Percentiles rank a stretch among this genome's conserved stretches.
Conservation (phyloP, 169 alveolate species). For the Eimeria necatrix region DNA sequence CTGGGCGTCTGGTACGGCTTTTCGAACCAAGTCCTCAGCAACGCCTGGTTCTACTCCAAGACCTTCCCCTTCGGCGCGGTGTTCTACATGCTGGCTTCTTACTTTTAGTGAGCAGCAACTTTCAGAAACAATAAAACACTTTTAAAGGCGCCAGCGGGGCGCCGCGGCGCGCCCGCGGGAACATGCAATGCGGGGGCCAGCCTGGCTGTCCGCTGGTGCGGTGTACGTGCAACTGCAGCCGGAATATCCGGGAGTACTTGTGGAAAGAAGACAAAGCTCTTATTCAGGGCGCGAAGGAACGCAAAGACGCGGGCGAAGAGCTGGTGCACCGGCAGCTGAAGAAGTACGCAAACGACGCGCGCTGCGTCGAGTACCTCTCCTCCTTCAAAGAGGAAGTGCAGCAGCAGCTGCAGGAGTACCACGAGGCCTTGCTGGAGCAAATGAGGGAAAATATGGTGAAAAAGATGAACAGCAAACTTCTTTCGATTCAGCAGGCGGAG, state of each 20-base stretch:
- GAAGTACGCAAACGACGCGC: conserved; percentile 83
- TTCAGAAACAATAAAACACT: conserved; percentile 25
- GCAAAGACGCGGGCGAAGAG: conserved; percentile 89
- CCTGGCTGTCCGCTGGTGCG: not conserved
- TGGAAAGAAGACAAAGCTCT: conserved; percentile 91
- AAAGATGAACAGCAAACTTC: conserved; percentile 73
- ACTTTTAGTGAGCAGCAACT: conserved; percentile 87
- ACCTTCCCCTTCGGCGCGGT: conserved; percentile 93
- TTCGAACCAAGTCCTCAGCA: conserved; percentile 90
- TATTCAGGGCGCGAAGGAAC: conserved; percentile 87
- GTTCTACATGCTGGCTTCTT: conserved; percentile 92
- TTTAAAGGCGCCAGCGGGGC: not conserved
- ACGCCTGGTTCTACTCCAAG: conserved; percentile 93
- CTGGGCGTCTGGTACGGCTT: conserved; percentile 92
- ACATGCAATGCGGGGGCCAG: too few relatives aligned
- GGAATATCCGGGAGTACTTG: conserved; percentile 86
- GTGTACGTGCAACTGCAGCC: conserved; percentile 77
- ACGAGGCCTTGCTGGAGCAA: conserved; percentile 77
- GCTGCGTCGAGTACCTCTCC: conserved; percentile 83
- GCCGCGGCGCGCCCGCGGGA: too few relatives aligned
- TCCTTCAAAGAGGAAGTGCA: conserved; percentile 81
- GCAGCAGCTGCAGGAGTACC: conserved; percentile 80
- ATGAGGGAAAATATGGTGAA: conserved; percentile 69
- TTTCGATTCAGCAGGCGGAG: conserved; percentile 81
- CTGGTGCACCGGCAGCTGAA: conserved; percentile 89